These are phyloP conservation scores for Ophiostoma perfectum DNA, from an alignment of 2,329 filamentous ascomycete genomes.

Conservation along the genomic window DNA sequence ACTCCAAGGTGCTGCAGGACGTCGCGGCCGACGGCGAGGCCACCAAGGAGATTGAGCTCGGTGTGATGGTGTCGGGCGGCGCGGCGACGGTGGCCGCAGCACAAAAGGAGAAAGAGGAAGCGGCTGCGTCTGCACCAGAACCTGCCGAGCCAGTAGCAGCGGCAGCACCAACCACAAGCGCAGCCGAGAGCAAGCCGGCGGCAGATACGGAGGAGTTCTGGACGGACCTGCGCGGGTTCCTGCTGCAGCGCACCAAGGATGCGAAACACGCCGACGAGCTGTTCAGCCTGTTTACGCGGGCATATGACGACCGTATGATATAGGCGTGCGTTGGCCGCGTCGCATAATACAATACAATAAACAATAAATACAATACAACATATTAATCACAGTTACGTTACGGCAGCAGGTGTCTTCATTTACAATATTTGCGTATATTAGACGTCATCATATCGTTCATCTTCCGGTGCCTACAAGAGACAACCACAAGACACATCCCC, in stretches of 20 bases:
- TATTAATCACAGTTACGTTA: too few relatives aligned
- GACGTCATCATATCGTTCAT: too few relatives aligned
- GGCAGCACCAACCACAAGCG: conserved; percentile 38
- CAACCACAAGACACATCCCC: too few relatives aligned
- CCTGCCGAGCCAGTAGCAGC: background rate
- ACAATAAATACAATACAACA: too few relatives aligned
- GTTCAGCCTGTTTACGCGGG: conserved; percentile 61
- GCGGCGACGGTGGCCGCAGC: conserved; percentile 38
- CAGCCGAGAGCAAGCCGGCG: background rate
- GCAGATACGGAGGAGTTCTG: conserved; percentile 69
- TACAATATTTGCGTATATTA: too few relatives aligned
- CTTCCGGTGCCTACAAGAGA: too few relatives aligned
- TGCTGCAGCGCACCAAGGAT: conserved; percentile 73
- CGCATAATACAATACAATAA: background rate
- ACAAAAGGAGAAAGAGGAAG: conserved; percentile 23
- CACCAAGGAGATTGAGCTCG: conserved; percentile 54
- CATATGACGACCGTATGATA: conserved; percentile 52
- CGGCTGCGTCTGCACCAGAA: conserved; percentile 32
- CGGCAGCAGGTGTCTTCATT: too few relatives aligned
- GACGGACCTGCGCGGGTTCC: conserved; percentile 74
- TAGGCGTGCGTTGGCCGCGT: background rate
- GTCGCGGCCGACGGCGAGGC: conserved; percentile 41
- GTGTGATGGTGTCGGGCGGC: conserved; percentile 82
- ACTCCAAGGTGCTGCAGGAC: conserved; percentile 73
- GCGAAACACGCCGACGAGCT: conserved; percentile 59